A percentile compares a stretch with the other conserved stretches of the same genome.
Evolutionary conservation across 768 basidiomycete species (phyloP).

Genomic region (Lactifluus subvellereus): DNA sequence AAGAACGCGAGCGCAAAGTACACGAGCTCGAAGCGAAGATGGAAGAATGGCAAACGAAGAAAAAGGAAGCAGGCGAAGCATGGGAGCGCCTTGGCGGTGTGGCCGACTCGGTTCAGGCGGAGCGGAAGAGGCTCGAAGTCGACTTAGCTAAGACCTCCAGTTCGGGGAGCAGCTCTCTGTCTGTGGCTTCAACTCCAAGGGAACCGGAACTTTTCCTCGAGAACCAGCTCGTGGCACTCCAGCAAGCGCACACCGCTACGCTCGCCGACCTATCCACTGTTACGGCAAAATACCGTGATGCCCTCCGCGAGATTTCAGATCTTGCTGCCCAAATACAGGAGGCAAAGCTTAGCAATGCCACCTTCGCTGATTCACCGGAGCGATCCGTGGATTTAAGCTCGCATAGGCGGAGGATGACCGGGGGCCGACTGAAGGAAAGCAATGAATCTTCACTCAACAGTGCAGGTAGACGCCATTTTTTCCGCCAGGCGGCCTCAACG

Average conservation of each 20-base stretch:
- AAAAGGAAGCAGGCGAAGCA: slow-evolving; percentile 59
- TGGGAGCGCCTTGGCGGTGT: slow-evolving; percentile 60
- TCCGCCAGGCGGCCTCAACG: slow-evolving; percentile 79
- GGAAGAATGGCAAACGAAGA: slow-evolving; percentile 70
- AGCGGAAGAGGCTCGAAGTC: slow-evolving; percentile 60
- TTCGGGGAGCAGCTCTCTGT: slow-evolving; percentile 30
- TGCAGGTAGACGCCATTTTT: slow-evolving; percentile 68
- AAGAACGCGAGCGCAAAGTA: slow-evolving; percentile 72
- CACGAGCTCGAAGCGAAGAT: slow-evolving; percentile 73
- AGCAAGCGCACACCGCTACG: slow-evolving; percentile 75
- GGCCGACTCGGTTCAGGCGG: slow-evolving; percentile 64
- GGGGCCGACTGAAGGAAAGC: slow-evolving; percentile 44
- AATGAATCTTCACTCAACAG: slow-evolving; percentile 45
- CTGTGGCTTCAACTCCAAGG: slow-evolving; percentile 30
- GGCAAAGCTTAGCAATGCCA: slow-evolving; percentile 57
- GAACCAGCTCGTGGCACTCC: slow-evolving; percentile 65
- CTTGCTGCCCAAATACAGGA: slow-evolving; percentile 89
- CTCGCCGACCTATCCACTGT: slow-evolving; percentile 74
- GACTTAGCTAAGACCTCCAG: slow-evolving; percentile 25
- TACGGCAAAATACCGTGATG: slow-evolving; percentile 79
- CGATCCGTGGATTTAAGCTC: slow-evolving; percentile 42
- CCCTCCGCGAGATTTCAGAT: slow-evolving; percentile 88
- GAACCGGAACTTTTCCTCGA: slow-evolving; percentile 41
- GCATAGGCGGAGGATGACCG: slow-evolving; percentile 49
- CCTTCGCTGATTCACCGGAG: slow-evolving; percentile 40